Conservation (phyloP, 2,329 filamentous ascomycete genomes). For the Calonectria montana region DNA sequence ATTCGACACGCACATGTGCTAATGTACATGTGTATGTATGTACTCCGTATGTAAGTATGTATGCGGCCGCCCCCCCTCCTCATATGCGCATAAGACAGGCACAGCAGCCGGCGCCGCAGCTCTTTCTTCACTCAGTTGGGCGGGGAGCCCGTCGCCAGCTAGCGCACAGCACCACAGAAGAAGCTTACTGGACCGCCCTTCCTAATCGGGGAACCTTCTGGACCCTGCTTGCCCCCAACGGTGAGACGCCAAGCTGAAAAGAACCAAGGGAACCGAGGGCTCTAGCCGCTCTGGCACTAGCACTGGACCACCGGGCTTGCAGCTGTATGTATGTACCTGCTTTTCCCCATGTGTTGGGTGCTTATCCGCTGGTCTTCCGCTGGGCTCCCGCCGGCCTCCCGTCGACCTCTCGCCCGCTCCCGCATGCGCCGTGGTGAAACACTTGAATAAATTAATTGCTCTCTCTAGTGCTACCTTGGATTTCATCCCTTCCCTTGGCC, state of each 20-base stretch:
- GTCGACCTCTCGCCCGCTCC: slow-evolving; percentile 4
- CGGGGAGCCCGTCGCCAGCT: neutral
- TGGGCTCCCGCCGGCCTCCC: neutral
- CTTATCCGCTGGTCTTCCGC: neutral
- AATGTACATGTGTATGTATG: neutral
- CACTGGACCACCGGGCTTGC: neutral
- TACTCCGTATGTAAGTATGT: neutral
- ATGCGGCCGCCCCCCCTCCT: neutral
- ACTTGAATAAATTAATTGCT: slow-evolving; percentile 6
- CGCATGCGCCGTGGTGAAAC: slow-evolving; percentile 15
- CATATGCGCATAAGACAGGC: neutral
- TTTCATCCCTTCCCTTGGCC: neutral
- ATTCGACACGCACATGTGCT: neutral
- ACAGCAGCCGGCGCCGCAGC: neutral
- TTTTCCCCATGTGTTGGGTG: neutral
- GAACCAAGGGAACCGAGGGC: neutral
- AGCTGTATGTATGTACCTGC: neutral
- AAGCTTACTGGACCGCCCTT: neutral
- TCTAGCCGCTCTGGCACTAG: neutral
- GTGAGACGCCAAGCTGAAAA: neutral
- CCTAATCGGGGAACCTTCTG: neutral
- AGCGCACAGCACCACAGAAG: neutral
- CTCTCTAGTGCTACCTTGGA: neutral
- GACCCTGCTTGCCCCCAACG: neutral
- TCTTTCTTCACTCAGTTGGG: neutral